A percentile compares a stretch with the other conserved stretches of the same genome.
phyloP scores from a whole-genome alignment of 768 basidiomycete species.

The Suillus plorans region DNA sequence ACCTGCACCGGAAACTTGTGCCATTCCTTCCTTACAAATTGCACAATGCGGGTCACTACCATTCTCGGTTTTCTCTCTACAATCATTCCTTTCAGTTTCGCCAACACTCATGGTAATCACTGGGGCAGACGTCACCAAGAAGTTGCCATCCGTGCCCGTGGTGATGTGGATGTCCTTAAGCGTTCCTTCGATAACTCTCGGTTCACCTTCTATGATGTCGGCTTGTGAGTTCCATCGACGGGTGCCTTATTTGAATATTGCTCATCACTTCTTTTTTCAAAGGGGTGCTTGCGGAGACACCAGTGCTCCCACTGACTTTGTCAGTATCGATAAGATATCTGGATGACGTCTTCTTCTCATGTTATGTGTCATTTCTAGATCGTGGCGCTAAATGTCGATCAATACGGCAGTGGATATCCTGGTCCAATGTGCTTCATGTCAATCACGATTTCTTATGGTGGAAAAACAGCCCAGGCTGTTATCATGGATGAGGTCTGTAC shows the following conservation, averaged over 20 bases:
- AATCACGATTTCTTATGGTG: constrained; percentile 62
- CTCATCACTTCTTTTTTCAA: constrained; percentile 11
- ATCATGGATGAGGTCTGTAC: constrained; percentile 61
- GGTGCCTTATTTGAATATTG: constrained; percentile 10
- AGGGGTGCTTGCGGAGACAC: constrained; percentile 57
- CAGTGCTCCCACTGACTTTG: constrained; percentile 43
- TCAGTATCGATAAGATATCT: constrained; percentile 26
- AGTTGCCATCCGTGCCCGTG: constrained; percentile 46
- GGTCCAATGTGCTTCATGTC: constrained; percentile 60
- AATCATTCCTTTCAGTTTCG: constrained; percentile 34
- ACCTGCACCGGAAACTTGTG: neutral
- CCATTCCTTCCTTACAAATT: neutral
- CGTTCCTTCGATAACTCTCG: constrained; percentile 37
- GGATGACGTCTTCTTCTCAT: neutral
- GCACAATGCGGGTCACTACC: constrained; percentile 23
- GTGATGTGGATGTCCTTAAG: constrained; percentile 40
- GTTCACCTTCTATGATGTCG: constrained; percentile 58
- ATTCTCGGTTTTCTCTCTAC: constrained; percentile 35
- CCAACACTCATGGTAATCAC: constrained; percentile 25
- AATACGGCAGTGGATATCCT: constrained; percentile 62
- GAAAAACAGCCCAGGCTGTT: constrained; percentile 54
- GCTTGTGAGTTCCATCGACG: constrained; percentile 38
- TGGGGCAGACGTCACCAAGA: constrained; percentile 44
- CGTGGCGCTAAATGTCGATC: constrained; percentile 51
- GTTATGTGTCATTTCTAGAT: constrained; percentile 35